Evolutionary conservation across 192 early-diverging fungal genomes (phyloP).

Genomic region (Coemansia sp.): DNA sequence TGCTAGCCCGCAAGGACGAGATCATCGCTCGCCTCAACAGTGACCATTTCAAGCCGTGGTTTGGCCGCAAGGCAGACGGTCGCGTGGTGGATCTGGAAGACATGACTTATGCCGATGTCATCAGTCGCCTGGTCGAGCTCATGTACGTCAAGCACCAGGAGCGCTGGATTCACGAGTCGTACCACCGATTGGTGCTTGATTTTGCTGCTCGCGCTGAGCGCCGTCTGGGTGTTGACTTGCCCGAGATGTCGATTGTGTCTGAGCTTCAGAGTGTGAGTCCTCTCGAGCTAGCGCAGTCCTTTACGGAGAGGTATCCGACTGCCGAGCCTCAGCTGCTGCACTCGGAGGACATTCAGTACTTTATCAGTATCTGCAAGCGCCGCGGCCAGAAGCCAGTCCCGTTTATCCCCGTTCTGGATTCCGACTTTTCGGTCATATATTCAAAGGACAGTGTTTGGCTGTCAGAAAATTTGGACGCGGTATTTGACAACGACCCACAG

Average conservation of each 20-base stretch:
- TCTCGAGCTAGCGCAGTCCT: constrained; percentile 32
- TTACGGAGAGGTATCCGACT: constrained; percentile 14
- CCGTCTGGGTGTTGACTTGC: constrained; percentile 42
- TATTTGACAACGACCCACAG: constrained; percentile 82
- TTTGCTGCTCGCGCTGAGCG: constrained; percentile 85
- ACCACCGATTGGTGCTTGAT: constrained; percentile 76
- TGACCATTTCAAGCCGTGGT: constrained; percentile 83
- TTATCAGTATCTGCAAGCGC: constrained; percentile 47
- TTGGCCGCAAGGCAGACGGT: constrained; percentile 82
- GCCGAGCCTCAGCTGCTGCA: constrained; percentile 32
- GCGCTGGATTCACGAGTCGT: constrained; percentile 82
- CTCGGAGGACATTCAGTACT: constrained; percentile 47
- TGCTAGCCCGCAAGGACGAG: constrained; percentile 74
- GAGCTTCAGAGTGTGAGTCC: not conserved
- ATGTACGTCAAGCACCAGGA: constrained; percentile 76
- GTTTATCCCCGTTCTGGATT: constrained; percentile 89
- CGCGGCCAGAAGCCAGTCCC: constrained; percentile 84
- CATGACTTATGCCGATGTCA: constrained; percentile 94
- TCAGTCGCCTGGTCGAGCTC: constrained; percentile 79
- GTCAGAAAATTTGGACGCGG: constrained; percentile 83
- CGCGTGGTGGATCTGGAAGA: constrained; percentile 78
- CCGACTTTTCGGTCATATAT: constrained; percentile 89
- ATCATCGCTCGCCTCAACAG: constrained; percentile 88
- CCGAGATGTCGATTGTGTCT: not conserved
- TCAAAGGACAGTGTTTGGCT: constrained; percentile 94